These are phyloP conservation scores for Chytriomyces sp. DNA, from an alignment of 192 early-diverging fungal species.

Conservation along the genomic window DNA sequence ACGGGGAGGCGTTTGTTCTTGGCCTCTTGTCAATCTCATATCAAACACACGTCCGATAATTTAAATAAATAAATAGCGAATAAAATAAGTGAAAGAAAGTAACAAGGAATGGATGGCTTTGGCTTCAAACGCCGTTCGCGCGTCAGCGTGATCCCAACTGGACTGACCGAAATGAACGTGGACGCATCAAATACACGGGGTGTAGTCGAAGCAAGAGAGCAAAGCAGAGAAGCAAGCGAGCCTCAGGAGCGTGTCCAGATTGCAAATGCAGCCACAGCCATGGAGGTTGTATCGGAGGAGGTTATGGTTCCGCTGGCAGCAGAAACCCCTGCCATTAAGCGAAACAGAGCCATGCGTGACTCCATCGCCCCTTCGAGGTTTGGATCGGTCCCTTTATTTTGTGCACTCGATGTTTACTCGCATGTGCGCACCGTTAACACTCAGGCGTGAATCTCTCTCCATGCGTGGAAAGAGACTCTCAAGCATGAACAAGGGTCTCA, in stretches of 20 bases:
- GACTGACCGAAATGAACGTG: too few species aligned
- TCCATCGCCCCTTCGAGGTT: background rate
- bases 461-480: slow-evolving; percentile 39
- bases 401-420: background rate
- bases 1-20: too few species aligned
- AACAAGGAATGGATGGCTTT: too few species aligned
- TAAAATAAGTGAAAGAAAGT: too few species aligned
- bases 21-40: too few species aligned
- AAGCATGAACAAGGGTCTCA: slow-evolving; percentile 4
- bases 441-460: background rate
- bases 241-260: background rate
- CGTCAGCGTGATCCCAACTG: too few species aligned
- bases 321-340: slow-evolving; percentile 47
- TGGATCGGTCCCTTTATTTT: background rate
- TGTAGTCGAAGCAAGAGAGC: background rate
- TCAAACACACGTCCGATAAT: too few species aligned
- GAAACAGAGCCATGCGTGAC: slow-evolving; percentile 39
- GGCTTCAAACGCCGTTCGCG: too few species aligned
- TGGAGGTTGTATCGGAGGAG: background rate
- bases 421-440: background rate
- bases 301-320: slow-evolving; percentile 9
- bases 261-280: background rate
- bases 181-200: too few species aligned
- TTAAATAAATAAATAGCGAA: too few species aligned
- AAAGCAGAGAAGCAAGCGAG: background rate